Base-by-base conservation (phyloP, 1,284 basidiomycete genomes). In the Prillingera fragicola region DNA sequence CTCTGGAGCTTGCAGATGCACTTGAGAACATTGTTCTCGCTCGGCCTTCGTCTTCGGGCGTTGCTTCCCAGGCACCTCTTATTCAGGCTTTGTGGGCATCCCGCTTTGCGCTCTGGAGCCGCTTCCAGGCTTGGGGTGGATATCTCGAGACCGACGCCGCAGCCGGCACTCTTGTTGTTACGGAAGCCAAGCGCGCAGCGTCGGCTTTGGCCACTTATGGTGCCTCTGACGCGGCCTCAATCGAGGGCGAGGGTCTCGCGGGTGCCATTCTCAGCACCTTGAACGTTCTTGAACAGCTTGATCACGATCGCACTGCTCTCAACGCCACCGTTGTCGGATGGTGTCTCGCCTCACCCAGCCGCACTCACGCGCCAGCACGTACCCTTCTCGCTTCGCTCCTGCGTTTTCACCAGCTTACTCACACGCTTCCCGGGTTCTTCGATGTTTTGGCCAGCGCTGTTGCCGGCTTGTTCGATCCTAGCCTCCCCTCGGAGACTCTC, bases 81-180 rank as follows among this genome's bases (percentile, higher is more conserved):
- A 28, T 54, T 37, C 41, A 38, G 14, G 43, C 35, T 0, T 23
- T 49, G 3, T 60, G 54, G 56, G 18, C 37, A 7, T 44, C 61
- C 2, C 52, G 56, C 8, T 21, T 28, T 1, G 34, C 21, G 1
- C 24, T 67, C 1, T 70, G 68, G 68, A 33, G 42, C 10, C 48
- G 45, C 0, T 36, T 70, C 4, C 40, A 52, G 14, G 26, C 25
- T 3, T 70, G 68, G 68, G 66, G 66, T 19, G 66, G 66, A 18
- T 70, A 69, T 39, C 54, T 68, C 36, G 68, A 69, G 48, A 45
- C 56, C 12, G 65, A 70, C 29, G 44, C 26, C 2, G 35, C 29
- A 0, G 66, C 64, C 45, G 44, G 47, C 5, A 31, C 39, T 12
- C 35, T 67, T 5, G 46, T 69, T 5, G 33, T 45, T 3, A 19